Percentiles rank a stretch among this genome's conserved stretches.
These are phyloP conservation scores for Sutorius eximius DNA, from an alignment of 1,284 basidiomycete species.

Conservation along the genomic window DNA sequence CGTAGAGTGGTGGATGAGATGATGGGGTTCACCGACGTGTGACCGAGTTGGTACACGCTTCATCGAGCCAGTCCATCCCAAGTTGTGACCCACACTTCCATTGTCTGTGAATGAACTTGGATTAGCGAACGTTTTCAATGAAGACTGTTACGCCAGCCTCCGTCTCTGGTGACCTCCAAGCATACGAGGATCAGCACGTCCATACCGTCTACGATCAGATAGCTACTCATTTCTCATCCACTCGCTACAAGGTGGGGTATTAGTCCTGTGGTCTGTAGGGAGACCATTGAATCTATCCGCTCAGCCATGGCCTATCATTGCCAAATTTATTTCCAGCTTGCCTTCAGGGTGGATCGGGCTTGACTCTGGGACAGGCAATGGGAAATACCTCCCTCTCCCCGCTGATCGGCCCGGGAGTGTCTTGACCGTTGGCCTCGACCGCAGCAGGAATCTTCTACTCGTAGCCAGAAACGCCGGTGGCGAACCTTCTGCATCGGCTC, in stretches of 20 bases:
- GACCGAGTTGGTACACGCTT: background rate
- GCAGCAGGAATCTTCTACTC: conserved; percentile 73
- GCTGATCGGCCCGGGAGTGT: conserved; percentile 55
- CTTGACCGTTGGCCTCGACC: conserved; percentile 82
- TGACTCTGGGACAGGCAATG: conserved; percentile 96
- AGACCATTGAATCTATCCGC: conserved; percentile 2
- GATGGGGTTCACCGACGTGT: conserved; percentile 57
- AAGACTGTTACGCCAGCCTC: conserved; percentile 37
- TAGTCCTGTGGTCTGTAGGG: background rate
- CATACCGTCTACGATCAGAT: conserved; percentile 90
- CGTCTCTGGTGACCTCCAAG: conserved; percentile 45
- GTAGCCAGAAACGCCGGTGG: conserved; percentile 67
- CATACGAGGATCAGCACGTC: conserved; percentile 75
- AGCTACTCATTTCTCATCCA: conserved; percentile 89
- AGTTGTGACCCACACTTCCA: background rate
- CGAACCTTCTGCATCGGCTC: conserved; percentile 14
- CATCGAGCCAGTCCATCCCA: background rate
- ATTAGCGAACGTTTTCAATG: conserved; percentile 14
- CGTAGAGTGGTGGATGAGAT: conserved; percentile 66
- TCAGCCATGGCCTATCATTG: conserved; percentile 94
- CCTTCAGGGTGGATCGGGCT: conserved; percentile 83
- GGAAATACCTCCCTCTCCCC: conserved; percentile 87
- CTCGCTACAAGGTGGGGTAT: conserved; percentile 81
- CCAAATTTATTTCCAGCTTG: conserved; percentile 73
- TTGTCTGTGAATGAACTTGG: background rate